Evolutionary conservation across 495 filamentous ascomycete genomes (phyloP).

Genomic region (Aspergillus sclerotiicarbonarius): DNA sequence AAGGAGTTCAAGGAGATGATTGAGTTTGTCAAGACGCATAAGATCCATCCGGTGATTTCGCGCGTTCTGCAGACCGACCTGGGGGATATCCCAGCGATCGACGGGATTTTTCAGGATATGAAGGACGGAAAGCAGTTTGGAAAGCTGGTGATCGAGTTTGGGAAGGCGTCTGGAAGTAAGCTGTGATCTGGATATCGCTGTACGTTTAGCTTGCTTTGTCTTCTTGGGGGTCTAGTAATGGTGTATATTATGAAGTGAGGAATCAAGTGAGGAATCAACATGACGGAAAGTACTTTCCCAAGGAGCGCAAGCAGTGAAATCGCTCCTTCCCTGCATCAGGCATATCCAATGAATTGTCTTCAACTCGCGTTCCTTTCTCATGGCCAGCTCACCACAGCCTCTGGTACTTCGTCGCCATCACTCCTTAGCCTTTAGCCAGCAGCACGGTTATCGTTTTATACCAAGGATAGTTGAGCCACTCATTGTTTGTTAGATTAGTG

Average conservation of each 20-base stretch:
- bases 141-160: slow-evolving; percentile 66
- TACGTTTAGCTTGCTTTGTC: not conserved
- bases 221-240: not conserved
- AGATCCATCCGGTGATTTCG: slow-evolving; percentile 64
- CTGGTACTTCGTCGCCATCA: slow-evolving; percentile 1
- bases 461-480: slow-evolving; percentile 8
- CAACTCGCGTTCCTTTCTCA: not conserved
- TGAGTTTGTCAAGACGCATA: slow-evolving; percentile 61
- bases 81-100: slow-evolving; percentile 62
- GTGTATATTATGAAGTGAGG: not conserved
- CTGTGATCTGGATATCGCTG: slow-evolving; percentile 25
- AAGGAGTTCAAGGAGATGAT: slow-evolving; percentile 77
- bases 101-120: slow-evolving; percentile 73
- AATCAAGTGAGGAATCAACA: not conserved
- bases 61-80: slow-evolving; percentile 58
- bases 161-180: slow-evolving; percentile 41
- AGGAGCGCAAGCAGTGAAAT: not conserved
- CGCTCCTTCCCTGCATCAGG: slow-evolving; percentile 9
- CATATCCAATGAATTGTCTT: not conserved
- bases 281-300: not conserved
- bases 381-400: not conserved
- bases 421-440: slow-evolving; percentile 8
- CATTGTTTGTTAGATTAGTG: slow-evolving; percentile 8
- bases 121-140: slow-evolving; percentile 74
- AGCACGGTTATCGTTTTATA: slow-evolving; percentile 13